Base-by-base conservation (phyloP, 345 rosid genomes). In the Heritiera littoralis region DNA sequence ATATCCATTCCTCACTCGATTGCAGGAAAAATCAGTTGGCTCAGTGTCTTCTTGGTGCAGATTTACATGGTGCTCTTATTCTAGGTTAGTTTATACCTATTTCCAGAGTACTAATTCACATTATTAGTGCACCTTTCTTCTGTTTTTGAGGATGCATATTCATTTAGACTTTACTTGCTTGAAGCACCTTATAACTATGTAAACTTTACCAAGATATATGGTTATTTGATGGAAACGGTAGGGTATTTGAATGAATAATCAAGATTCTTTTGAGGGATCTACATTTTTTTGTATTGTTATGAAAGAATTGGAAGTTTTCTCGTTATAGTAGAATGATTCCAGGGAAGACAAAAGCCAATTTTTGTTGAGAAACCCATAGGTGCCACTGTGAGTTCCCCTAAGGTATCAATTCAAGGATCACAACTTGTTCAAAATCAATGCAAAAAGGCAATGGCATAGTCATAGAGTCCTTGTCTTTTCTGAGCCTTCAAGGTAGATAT, bases 11-110 rank as follows among this genome's bases (percentile, higher is more conserved):
- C 59, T 65, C 18, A 14, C 77, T 74, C 52, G 69, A 69, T 84
- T 87, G 83, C 86, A 89, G 91, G 87, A 87, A 84, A 77, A 84
- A 80, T 80, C 97, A 88, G 67, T 76, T 87, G 82, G 78, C 87
- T 64, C 81, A 85, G 66, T 81, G 76, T 80, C 80, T 92, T 73
- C 89, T 89, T 51, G 60, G 76, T 78, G 93, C 89, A 72, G 94
- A 92, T 89, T 84, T 92, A 46, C 94, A 88, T 58, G 94, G 97
- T 70, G 94, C 97, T 54, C 72, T 84, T 71, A 82, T 92, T 86
- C 83, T 86, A 79, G 94, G 97, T 92, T 77, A 79, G 64, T 9
- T 7, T 61, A 12, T 77, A 7, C 72, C 74, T 63, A 51, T 77
- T 43, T 11, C 7, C 13, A 38, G 52, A 65, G 61, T 59, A 68